These are phyloP conservation scores for Vigna nakashimae DNA, from an alignment of 306 rosid species.

Conservation along the genomic window DNA sequence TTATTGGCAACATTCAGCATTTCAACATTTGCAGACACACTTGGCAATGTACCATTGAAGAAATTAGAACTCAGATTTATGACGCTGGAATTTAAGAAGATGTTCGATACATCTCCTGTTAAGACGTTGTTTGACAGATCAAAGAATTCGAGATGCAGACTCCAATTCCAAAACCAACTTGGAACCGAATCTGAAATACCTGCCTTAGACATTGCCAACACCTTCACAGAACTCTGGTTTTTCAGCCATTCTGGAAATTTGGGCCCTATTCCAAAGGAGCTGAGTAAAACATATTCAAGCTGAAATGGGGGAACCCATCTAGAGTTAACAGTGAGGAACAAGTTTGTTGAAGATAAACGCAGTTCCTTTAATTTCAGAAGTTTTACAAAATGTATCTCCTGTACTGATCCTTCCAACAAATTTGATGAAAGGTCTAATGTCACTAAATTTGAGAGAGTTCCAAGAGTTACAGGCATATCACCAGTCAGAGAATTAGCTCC, in stretches of 20 bases:
- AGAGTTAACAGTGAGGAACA: conserved; percentile 38
- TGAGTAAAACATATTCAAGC: conserved; percentile 26
- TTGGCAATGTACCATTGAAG: conserved; percentile 43
- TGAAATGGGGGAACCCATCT: conserved; percentile 50
- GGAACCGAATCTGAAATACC: conserved; percentile 44
- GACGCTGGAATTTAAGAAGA: conserved; percentile 36
- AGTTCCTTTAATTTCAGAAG: conserved; percentile 36
- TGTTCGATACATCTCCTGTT: conserved; percentile 38
- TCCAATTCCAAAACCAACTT: conserved; percentile 52
- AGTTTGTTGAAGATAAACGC: conserved; percentile 37
- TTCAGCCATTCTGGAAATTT: conserved; percentile 53
- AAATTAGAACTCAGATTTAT: conserved; percentile 41
- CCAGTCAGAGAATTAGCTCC: conserved; percentile 27
- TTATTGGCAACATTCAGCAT: conserved; percentile 42
- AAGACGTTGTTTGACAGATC: conserved; percentile 47
- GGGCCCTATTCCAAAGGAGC: conserved; percentile 44
- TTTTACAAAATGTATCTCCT: conserved; percentile 22
- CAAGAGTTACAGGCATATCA: conserved; percentile 29
- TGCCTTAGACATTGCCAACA: conserved; percentile 39
- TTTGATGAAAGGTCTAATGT: conserved; percentile 40
- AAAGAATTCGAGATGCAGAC: conserved; percentile 20
- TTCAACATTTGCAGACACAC: conserved; percentile 38
- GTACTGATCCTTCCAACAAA: conserved; percentile 40
- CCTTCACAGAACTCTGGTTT: background rate
- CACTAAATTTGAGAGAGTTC: conserved; percentile 38